Conservation (phyloP, 129 eudicot genomes). For the Mikania micrantha region DNA sequence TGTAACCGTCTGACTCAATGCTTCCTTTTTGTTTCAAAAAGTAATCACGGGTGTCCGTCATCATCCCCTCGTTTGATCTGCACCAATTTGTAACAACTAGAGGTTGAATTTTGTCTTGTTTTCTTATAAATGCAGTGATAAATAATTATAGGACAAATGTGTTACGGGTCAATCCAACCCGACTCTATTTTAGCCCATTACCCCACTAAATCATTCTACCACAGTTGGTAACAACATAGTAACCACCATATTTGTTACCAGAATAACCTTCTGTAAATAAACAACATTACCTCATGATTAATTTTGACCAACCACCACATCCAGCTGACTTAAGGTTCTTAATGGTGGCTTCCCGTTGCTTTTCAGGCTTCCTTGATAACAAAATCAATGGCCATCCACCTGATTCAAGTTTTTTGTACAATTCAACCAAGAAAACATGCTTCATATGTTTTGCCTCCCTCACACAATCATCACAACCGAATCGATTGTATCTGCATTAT, state of each 20-base stretch:
- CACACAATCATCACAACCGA: conserved; percentile 27
- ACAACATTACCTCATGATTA: conserved; percentile 50
- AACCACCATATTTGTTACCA: too few species aligned
- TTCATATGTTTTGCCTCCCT: conserved; percentile 40
- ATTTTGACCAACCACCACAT: conserved; percentile 43
- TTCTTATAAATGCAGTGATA: not conserved
- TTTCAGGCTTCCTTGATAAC: conserved; percentile 54
- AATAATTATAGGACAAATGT: too few species aligned
- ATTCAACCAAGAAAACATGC: conserved; percentile 26
- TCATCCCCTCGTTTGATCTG: conserved; percentile 45
- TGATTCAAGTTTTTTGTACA: conserved; percentile 46
- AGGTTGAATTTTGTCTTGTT: not conserved
- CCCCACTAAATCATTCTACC: not conserved
- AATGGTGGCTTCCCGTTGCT: conserved; percentile 23
- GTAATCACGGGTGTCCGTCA: conserved; percentile 30
- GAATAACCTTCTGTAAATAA: not conserved
- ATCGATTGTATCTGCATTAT: conserved; percentile 24
- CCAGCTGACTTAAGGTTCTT: conserved; percentile 43
- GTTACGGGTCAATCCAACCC: too few species aligned
- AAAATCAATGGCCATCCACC: conserved; percentile 50
- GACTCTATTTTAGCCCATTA: not conserved
- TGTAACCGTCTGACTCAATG: conserved; percentile 34
- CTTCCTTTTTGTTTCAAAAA: conserved; percentile 27
- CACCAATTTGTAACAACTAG: not conserved
- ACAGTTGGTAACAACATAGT: not conserved